phyloP scores from a whole-genome alignment of 768 basidiomycete genomes.

The Kwoniella sp. region DNA sequence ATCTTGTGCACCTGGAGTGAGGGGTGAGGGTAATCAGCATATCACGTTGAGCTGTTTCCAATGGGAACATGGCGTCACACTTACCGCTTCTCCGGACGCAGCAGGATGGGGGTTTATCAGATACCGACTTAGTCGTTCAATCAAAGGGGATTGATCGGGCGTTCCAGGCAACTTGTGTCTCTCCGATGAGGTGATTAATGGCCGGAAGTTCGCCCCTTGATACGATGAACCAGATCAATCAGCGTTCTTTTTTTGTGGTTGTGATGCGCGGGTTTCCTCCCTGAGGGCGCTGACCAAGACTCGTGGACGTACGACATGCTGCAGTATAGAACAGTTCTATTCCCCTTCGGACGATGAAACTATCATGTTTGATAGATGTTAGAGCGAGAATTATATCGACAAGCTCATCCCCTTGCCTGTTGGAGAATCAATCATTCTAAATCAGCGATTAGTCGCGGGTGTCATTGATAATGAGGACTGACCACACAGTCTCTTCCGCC shows the following conservation, averaged over 20 bases:
- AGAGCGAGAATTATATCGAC: conserved; percentile 23
- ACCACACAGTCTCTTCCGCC: conserved; percentile 23
- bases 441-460: too few species aligned
- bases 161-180: conserved; percentile 5
- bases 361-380: not conserved
- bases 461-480: not conserved
- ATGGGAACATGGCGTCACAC: too few species aligned
- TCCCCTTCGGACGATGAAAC: conserved; percentile 9
- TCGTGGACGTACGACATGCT: conserved; percentile 24
- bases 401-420: conserved; percentile 31
- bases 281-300: too few species aligned
- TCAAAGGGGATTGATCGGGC: conserved; percentile 26
- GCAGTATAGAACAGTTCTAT: conserved; percentile 34
- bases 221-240: too few species aligned
- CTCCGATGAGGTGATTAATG: conserved; percentile 21
- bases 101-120: conserved; percentile 13
- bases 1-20: conserved; percentile 16
- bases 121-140: conserved; percentile 28
- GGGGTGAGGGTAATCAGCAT: too few species aligned
- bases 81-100: conserved; percentile 3
- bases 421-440: not conserved
- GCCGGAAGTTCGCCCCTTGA: conserved; percentile 23
- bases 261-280: too few species aligned
- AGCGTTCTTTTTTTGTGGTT: too few species aligned
- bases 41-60: too few species aligned